These are phyloP conservation scores for Zygosaccharomyces sapae DNA, from an alignment of 1,139 yeast species.

Conservation along the genomic window DNA sequence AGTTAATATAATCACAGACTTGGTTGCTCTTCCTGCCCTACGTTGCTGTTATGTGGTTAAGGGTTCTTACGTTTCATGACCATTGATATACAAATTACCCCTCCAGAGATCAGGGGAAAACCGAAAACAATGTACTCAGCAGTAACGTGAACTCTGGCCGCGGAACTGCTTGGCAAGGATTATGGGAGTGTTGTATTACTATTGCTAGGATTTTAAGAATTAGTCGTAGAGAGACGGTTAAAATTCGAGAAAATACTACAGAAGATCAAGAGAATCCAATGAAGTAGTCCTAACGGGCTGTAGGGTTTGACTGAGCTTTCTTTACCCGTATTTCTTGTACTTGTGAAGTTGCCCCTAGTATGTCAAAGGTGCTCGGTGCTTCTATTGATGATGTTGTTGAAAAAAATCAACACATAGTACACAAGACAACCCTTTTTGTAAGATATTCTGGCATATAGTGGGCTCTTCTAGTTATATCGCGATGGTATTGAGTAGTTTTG, in stretches of 20 bases:
- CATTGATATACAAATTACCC: neutral
- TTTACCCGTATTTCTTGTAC: no score
- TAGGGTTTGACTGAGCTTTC: no score
- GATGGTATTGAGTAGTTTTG: slow-evolving; percentile 16
- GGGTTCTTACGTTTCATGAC: neutral
- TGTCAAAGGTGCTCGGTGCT: neutral
- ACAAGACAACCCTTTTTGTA: neutral
- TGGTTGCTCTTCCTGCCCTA: neutral
- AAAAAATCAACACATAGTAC: neutral
- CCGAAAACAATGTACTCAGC: neutral
- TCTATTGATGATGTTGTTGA: neutral
- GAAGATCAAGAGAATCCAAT: no score
- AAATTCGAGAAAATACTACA: no score
- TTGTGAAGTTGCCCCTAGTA: neutral
- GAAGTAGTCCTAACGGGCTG: no score
- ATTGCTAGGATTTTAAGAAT: no score
- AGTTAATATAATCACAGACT: neutral
- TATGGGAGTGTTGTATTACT: neutral
- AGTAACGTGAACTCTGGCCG: neutral
- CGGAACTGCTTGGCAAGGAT: no score
- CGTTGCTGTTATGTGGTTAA: neutral
- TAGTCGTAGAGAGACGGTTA: no score
- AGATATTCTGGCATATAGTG: neutral
- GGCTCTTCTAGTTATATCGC: neutral
- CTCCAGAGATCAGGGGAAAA: neutral